A percentile compares a stretch with the other conserved stretches of the same genome.
Evolutionary conservation across 2,329 filamentous ascomycete genomes (phyloP).

Genomic region (Macrophomina phaseolina): DNA sequence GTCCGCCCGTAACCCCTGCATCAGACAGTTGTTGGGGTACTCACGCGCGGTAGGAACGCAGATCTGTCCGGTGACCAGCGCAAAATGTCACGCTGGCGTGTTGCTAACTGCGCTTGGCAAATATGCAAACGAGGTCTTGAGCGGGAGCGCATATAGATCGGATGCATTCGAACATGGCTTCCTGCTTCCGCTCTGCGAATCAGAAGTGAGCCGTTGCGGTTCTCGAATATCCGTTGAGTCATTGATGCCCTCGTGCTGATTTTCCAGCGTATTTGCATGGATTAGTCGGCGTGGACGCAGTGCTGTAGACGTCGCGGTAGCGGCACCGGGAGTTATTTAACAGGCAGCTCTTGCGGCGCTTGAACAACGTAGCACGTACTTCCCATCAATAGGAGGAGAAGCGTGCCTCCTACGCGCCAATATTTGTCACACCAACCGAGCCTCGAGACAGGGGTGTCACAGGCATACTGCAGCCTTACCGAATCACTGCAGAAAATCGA

Average conservation of each 20-base stretch:
- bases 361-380: constrained; percentile 10
- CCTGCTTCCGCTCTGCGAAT: background rate
- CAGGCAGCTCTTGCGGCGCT: background rate
- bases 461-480: background rate
- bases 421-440: constrained; percentile 2
- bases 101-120: background rate
- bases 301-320: background rate
- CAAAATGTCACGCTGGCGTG: background rate
- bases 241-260: background rate
- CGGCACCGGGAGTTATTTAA: background rate
- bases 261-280: background rate
- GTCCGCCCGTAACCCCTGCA: background rate
- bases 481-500: background rate
- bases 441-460: constrained; percentile 6
- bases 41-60: background rate
- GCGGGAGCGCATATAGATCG: background rate
- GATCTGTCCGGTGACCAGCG: constrained; percentile 4
- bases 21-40: background rate
- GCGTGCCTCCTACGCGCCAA: background rate
- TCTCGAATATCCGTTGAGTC: background rate
- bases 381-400: background rate
- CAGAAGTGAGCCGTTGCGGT: background rate
- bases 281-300: background rate
- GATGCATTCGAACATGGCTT: background rate
- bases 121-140: background rate